Evolutionary conservation across 108 stramenopile species (phyloP).

Genomic region (Skeletonema grethae): DNA sequence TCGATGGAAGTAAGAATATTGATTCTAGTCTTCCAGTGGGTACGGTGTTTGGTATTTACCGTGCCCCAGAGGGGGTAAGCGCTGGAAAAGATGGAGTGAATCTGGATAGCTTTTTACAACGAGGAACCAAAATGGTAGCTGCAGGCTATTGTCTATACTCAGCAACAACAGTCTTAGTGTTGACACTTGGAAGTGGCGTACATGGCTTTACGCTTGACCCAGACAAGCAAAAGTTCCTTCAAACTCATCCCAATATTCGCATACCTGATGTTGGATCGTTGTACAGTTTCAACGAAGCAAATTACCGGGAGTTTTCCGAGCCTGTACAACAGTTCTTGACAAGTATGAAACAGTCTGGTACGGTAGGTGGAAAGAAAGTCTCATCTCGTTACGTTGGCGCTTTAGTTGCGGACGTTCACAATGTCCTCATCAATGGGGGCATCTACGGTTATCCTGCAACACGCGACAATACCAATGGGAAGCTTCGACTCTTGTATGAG

Average conservation of each 20-base stretch:
- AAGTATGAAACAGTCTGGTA: constrained; percentile 59
- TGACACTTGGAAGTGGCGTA: constrained; percentile 93
- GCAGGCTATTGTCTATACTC: constrained; percentile 98
- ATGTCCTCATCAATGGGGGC: constrained; percentile 98
- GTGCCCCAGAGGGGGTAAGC: constrained; percentile 53
- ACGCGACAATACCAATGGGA: constrained; percentile 79
- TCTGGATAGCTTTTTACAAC: constrained; percentile 81
- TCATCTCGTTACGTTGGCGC: constrained; percentile 92
- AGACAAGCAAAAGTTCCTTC: constrained; percentile 91
- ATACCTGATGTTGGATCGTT: constrained; percentile 90
- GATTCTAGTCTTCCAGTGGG: constrained; percentile 97
- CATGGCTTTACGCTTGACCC: constrained; percentile 99
- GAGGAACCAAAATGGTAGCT: constrained; percentile 86
- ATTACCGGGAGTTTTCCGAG: constrained; percentile 82
- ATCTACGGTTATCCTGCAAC: constrained; percentile 98
- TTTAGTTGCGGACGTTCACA: constrained; percentile 98
- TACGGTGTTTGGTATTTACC: constrained; percentile 97
- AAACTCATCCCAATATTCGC: constrained; percentile 89
- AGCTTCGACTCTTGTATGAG: constrained; percentile 89
- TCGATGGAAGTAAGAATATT: constrained; percentile 93
- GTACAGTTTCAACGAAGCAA: constrained; percentile 98
- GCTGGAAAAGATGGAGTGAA: constrained; percentile 36
- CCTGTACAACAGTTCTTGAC: constrained; percentile 73
- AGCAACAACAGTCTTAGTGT: constrained; percentile 94
- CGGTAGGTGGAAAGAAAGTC: constrained; percentile 48